Percentiles rank a stretch among this genome's conserved stretches.
These are phyloP conservation scores for Pholiota conissans DNA, from an alignment of 768 basidiomycete species.

Conservation along the genomic window DNA sequence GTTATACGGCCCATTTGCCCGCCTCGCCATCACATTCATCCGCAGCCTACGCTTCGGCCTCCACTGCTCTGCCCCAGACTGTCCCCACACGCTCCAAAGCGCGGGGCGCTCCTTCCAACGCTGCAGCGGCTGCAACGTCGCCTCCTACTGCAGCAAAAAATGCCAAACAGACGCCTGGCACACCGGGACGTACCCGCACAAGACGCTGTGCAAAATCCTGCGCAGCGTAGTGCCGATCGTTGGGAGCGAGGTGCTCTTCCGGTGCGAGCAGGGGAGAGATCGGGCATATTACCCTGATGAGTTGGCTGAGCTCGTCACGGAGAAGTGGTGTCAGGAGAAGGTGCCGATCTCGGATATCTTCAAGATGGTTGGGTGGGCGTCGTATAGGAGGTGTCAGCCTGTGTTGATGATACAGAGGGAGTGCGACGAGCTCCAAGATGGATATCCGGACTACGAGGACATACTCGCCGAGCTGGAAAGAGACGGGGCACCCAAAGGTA, in stretches of 20 bases:
- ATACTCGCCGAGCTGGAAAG: not conserved
- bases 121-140: conserved; percentile 3
- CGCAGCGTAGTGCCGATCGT: not conserved
- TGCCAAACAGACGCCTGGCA: conserved; percentile 4
- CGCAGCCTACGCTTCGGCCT: not conserved
- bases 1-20: not conserved
- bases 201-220: conserved; percentile 1
- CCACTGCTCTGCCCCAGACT: not conserved
- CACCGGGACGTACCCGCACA: not conserved
- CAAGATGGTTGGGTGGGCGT: not conserved
- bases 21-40: not conserved
- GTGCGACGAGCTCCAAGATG: not conserved
- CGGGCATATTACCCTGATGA: not conserved
- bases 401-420: not conserved
- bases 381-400: not conserved
- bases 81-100: conserved; percentile 3
- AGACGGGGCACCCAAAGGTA: not conserved
- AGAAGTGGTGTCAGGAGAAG: not conserved
- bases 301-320: not conserved
- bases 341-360: not conserved
- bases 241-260: not conserved
- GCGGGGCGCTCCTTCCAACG: conserved; percentile 2
- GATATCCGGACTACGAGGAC: conserved; percentile 1
- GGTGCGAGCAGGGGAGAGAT: not conserved
- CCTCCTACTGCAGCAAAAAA: conserved; percentile 3